A percentile compares a stretch with the other conserved stretches of the same genome.
Conservation (phyloP, 129 eudicot species). For the Cynara cardunculus region DNA sequence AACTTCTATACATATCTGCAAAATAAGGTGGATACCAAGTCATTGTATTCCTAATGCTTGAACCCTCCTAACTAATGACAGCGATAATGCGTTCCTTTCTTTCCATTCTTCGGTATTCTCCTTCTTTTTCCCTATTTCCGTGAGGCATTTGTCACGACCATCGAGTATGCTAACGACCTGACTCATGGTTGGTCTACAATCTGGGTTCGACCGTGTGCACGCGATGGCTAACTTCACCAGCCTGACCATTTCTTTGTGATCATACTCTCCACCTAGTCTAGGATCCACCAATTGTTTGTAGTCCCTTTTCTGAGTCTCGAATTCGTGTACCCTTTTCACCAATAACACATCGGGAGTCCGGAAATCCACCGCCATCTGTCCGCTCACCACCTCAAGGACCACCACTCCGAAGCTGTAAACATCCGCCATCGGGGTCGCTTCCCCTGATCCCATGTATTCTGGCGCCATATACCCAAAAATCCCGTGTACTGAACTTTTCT, state of each 20-base stretch:
- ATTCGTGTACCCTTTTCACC: constrained; percentile 51
- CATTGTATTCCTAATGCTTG: constrained; percentile 84
- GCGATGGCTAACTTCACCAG: constrained; percentile 68
- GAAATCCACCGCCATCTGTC: constrained; percentile 85
- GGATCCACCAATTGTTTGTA: constrained; percentile 59
- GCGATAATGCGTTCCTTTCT: constrained; percentile 46
- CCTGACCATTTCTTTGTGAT: constrained; percentile 52
- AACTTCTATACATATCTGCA: background rate
- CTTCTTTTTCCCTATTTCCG: constrained; percentile 33
- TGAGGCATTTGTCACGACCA: constrained; percentile 52
- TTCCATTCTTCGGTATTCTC: constrained; percentile 74
- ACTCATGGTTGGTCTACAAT: constrained; percentile 63
- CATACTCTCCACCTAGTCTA: constrained; percentile 59
- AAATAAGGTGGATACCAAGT: background rate
- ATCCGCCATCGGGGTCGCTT: constrained; percentile 74
- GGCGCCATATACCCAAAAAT: constrained; percentile 92
- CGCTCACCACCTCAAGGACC: constrained; percentile 74
- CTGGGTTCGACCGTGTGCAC: constrained; percentile 71
- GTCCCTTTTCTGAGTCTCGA: constrained; percentile 41
- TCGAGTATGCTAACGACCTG: constrained; percentile 67
- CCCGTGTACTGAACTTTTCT: constrained; percentile 49
- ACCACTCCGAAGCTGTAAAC: constrained; percentile 93
- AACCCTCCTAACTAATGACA: constrained; percentile 58
- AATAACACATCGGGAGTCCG: constrained; percentile 51
- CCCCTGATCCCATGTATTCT: constrained; percentile 73